Percentiles rank a stretch among this genome's conserved stretches.
Evolutionary conservation across 139 green algal species (phyloP).

Genomic region (Picochlorum sp.): DNA sequence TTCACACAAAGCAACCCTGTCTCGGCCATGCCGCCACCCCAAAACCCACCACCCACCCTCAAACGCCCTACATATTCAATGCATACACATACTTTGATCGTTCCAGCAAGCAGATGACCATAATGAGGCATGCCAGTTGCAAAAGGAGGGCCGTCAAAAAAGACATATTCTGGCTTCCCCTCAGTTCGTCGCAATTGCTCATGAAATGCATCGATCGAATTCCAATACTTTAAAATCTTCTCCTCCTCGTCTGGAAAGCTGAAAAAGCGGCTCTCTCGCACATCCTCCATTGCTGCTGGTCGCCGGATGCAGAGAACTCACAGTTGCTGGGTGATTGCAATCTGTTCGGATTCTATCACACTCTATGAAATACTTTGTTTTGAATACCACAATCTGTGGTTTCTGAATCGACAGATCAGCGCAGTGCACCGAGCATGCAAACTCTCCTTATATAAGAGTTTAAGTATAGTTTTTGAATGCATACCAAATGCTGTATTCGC

Average conservation of each 20-base stretch:
- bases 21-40: not conserved
- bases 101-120: slow-evolving; percentile 95
- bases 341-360: no score
- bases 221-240: slow-evolving; percentile 74
- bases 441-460: no score
- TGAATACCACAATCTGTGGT: no score
- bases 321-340: no score
- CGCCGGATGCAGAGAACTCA: no score
- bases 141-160: slow-evolving; percentile 98
- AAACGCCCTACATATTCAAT: not conserved
- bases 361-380: no score
- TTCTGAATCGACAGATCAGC: no score
- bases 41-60: no score
- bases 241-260: slow-evolving; percentile 84
- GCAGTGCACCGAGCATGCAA: no score
- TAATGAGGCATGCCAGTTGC: slow-evolving; percentile 98
- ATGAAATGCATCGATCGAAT: slow-evolving; percentile 69
- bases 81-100: slow-evolving; percentile 74
- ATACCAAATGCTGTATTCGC: no score
- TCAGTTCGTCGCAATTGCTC: slow-evolving; percentile 80
- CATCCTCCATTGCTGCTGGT: slow-evolving; percentile 33
- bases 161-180: slow-evolving; percentile 89
- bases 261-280: slow-evolving; percentile 60
- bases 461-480: no score
- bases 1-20: not conserved